phyloP scores from a whole-genome alignment of 2,329 filamentous ascomycete species.

The Bipolaris sorokiniana region DNA sequence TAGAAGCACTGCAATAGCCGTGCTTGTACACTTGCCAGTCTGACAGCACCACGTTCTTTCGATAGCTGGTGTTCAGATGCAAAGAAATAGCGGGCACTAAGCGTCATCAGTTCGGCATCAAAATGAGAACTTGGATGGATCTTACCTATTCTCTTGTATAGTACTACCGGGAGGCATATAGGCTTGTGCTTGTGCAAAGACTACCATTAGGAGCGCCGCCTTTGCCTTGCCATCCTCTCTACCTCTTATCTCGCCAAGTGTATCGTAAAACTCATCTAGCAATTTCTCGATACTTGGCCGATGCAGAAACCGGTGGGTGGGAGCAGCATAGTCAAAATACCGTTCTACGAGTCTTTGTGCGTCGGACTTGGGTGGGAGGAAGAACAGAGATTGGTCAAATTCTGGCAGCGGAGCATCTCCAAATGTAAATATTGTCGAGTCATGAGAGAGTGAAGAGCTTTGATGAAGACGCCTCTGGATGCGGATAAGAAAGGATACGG shows the following conservation, averaged over 20 bases:
- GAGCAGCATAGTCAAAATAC: constrained; percentile 67
- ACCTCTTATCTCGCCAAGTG: constrained; percentile 50
- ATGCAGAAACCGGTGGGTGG: constrained; percentile 65
- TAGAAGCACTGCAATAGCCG: constrained; percentile 65
- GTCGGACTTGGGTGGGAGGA: constrained; percentile 52
- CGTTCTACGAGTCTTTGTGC: constrained; percentile 56
- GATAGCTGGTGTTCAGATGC: constrained; percentile 53
- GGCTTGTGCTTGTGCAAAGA: constrained; percentile 60
- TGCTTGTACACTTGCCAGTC: constrained; percentile 64
- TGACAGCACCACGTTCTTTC: constrained; percentile 60
- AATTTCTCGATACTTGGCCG: constrained; percentile 57
- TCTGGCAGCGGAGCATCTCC: constrained; percentile 58
- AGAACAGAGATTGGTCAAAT: constrained; percentile 53
- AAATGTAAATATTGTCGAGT: constrained; percentile 58
- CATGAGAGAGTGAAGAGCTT: constrained; percentile 44
- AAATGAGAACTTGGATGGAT: background rate
- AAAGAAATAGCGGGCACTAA: constrained; percentile 52
- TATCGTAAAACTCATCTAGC: constrained; percentile 57
- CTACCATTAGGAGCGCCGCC: constrained; percentile 58
- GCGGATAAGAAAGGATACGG: constrained; percentile 57
- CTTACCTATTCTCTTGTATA: constrained; percentile 35
- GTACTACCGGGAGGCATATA: constrained; percentile 47
- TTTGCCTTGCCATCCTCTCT: constrained; percentile 51
- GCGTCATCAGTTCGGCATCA: background rate
- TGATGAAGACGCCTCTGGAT: constrained; percentile 58